phyloP scores from a whole-genome alignment of 352 stramenopile species.

The Phytopythium aichiense region DNA sequence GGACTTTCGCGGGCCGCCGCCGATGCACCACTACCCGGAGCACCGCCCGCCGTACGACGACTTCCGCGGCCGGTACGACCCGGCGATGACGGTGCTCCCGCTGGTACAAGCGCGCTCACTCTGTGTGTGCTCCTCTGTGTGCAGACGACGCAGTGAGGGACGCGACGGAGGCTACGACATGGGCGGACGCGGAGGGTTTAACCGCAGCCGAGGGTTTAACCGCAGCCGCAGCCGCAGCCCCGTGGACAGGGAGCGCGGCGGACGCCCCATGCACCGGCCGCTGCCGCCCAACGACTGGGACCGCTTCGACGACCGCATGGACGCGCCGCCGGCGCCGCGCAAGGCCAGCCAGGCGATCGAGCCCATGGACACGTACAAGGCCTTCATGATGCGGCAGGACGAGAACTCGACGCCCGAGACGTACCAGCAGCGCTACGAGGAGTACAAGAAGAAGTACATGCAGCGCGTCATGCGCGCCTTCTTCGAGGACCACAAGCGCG shows the following conservation, averaged over 20 bases:
- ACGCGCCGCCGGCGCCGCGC: slow-evolving; percentile 9
- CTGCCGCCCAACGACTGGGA: slow-evolving; percentile 10
- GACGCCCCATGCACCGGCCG: slow-evolving; percentile 5
- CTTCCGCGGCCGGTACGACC: slow-evolving; percentile 22
- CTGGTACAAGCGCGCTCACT: not conserved
- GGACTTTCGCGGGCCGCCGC: slow-evolving; percentile 27
- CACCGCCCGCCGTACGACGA: slow-evolving; percentile 23
- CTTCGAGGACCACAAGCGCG: slow-evolving; percentile 79
- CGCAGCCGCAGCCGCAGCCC: slow-evolving; percentile 29
- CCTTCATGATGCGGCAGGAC: slow-evolving; percentile 87
- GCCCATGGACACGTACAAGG: slow-evolving; percentile 80
- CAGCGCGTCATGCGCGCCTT: slow-evolving; percentile 77
- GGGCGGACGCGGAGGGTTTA: slow-evolving; percentile 20
- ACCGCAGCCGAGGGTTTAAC: slow-evolving; percentile 13
- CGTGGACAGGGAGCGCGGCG: slow-evolving; percentile 1
- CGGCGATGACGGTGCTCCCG: not conserved
- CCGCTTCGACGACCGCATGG: slow-evolving; percentile 23
- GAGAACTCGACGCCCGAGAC: slow-evolving; percentile 76
- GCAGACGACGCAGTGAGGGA: slow-evolving; percentile 23
- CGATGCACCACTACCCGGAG: slow-evolving; percentile 24
- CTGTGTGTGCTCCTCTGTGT: not conserved
- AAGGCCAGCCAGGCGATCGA: slow-evolving; percentile 29
- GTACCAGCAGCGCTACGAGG: slow-evolving; percentile 83
- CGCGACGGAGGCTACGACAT: slow-evolving; percentile 26
- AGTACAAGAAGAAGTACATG: slow-evolving; percentile 88